Evolutionary conservation across 805 yeast species (phyloP), one percentile per base, ranked within the genome.

Genomic region (Helenozyma baotianmanensis): DNA sequence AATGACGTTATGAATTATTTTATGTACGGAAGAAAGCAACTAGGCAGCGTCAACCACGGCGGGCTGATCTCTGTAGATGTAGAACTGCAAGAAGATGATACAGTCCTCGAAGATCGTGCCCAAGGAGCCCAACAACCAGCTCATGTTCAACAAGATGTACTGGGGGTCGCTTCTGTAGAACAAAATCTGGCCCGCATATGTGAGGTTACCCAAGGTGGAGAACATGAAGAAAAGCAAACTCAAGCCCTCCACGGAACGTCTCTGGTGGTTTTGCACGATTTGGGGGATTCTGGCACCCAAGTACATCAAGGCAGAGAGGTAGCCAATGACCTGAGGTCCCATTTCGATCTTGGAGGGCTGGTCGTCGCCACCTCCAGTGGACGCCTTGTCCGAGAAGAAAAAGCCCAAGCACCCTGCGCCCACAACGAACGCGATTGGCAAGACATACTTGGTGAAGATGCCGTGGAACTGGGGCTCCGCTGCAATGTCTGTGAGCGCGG

Each of bases 161-260:
- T 70, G 66, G 41, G 62, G 46, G 51, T 84, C 90, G 29, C 67
- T 67, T 46, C 89, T 65, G 56, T 71, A 82, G 42, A 79, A 64
- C 37, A 84, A 57, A 34, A 83, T 82, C 52, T 82, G 88, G 29
- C 77, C 73, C 14, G 88, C 84, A 48, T 81, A 84, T 4, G 90
- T 79, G 41, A 82, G 50, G 54, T 83, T 83, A 13, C 92, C 94
- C 47, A 82, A 61, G 8, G 82, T 73, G 19, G 89, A 80, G 42
- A 82, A 77, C 43, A 83, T 57, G 61, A 83, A 82, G 58, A 83
- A 84, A 32, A 86, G 72, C 41, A 90, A 74, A 35, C 96, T 82
- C 47, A 92, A 80, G 2, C 97, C 97, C 36, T 76, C 72, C 35
- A 88, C 88, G 4, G 95, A 82, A 49, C 80, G 77, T 43, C 95